Evolutionary conservation across 371 early-diverging fungal species (phyloP), one percentile per base, ranked within the genome.

Genomic region (Rhizomucor miehei): DNA sequence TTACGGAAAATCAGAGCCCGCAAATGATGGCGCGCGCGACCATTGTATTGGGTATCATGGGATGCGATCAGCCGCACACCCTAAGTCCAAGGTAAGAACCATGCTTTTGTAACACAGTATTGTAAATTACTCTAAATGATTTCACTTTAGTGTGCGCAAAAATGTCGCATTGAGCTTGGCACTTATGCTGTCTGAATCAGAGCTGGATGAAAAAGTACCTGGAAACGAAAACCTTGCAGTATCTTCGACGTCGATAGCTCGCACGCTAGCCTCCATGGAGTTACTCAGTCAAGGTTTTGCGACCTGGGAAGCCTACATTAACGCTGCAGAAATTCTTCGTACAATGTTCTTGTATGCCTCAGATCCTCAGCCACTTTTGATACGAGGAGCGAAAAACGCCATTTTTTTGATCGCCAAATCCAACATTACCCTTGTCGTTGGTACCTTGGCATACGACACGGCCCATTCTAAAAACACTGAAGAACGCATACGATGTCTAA

Each of bases 281-380:
- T 54, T 94, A 4, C 57, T 92, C 6, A 87, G 89, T 2, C 79
- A 83, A 52, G 94, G 92, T 0, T 92, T 90, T 60, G 53, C 79
- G 20, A 76, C 79, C 0, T 92, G 92, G 92, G 91, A 92, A 48
- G 80, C 86, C 0, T 87, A 86, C 54, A 69, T 91, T 39, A 86
- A 91, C 56, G 85, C 86, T 0, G 71, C 88, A 3, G 80, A 79
- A 2, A 82, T 92, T 3, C 62, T 94, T 3, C 74, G 87, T 0
- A 82, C 84, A 0, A 54, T 94, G 1, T 85, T 91, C 51, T 53
- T 62, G 3, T 77, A 88, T 62, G 76, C 86, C 1, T 57, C 71
- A 19, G 79, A 77, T 36, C 35, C 67, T 14, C 67, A 65, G n/a
- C 60, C 70, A 1, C 53, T 63, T n/a, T 65, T 71, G 17, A 79